Evolutionary conservation across 495 filamentous ascomycete genomes (phyloP).

Genomic region (Lepidopterella palustris): DNA sequence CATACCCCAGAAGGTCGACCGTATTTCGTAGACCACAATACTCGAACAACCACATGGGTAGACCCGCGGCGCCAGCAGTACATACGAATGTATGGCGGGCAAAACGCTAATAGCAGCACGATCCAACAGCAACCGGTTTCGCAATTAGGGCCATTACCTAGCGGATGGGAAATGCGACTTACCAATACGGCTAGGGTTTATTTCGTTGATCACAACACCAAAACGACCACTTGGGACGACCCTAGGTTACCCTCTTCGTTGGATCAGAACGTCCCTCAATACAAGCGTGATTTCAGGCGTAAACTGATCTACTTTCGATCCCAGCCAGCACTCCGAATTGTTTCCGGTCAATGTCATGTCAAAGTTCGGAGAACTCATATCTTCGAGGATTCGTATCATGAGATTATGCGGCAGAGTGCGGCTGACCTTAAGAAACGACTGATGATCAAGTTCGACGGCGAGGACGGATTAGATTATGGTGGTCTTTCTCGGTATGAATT

Average conservation of each 20-base stretch:
- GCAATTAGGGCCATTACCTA: conserved; percentile 91
- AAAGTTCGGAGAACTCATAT: conserved; percentile 95
- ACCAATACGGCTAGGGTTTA: conserved; percentile 97
- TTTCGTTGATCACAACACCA: conserved; percentile 99
- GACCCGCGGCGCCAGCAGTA: conserved; percentile 96
- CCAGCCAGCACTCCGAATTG: conserved; percentile 89
- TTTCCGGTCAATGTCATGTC: conserved; percentile 94
- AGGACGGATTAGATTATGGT: conserved; percentile 96
- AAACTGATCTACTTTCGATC: conserved; percentile 99
- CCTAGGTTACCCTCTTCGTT: conserved; percentile 90
- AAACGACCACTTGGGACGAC: conserved; percentile 99
- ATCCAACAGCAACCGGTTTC: conserved; percentile 98
- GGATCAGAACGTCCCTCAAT: conserved; percentile 97
- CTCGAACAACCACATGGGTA: conserved; percentile 98
- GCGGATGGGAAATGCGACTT: conserved; percentile 98
- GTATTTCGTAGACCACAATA: conserved; percentile 99
- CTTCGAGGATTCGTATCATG: conserved; percentile 96
- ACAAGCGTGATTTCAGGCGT: conserved; percentile 96
- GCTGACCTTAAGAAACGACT: conserved; percentile 93
- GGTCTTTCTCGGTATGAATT: conserved; percentile 72
- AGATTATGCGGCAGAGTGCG: conserved; percentile 96
- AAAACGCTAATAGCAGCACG: conserved; percentile 68
- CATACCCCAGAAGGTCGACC: conserved; percentile 89
- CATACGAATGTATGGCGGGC: conserved; percentile 91
- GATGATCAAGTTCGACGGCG: conserved; percentile 99